Evolutionary conservation across 306 rosid species (phyloP), one percentile per base, ranked within the genome.

Genomic region (Glycine latifolia): DNA sequence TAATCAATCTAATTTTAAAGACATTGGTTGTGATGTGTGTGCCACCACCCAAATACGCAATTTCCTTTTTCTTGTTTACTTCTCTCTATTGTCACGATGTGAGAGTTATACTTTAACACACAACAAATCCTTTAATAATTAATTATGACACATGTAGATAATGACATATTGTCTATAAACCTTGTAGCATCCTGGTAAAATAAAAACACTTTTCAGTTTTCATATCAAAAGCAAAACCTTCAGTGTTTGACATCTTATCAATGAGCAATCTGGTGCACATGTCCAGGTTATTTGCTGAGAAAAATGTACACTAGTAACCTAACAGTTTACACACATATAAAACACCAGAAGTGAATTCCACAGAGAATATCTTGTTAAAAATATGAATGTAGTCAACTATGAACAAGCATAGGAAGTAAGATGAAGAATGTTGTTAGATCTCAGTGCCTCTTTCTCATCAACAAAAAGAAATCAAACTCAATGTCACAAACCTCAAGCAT

Each of bases 401-500:
- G 26, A 39, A 78, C 56, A 60, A 78, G 33, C 70, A 68, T 67
- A 74, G 72, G 68, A 39, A 65, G 31, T 41, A 75, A 20, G 69
- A 71, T 15, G 53, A 33, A 69, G 49, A 82, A 26, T 4, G 4
- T 6, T 73, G 41, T 60, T 79, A 31, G 63, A 16, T 75, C 65
- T 70, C 26, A 70, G 54, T 8, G 66, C 10, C 46, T 48, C 75
- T 65, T 49, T 49, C 83, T 56, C 67, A 39, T 67, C 56, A 73
- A 71, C 70, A 75, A 31, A 67, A 62, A 58, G 48, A 75, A 63
- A 80, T 55, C 49, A 58, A 76, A 70, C 78, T 73, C 53, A 74
- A 81, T 63, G 85, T 61, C 56, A 89, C 97, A 77, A 84, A 95
- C 99, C 99, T 93, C 91, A 37, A 93, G 87, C 70, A 93, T 75